These are phyloP conservation scores for Rhizophagus clarus DNA, from an alignment of 192 early-diverging fungal genomes.

Conservation along the genomic window DNA sequence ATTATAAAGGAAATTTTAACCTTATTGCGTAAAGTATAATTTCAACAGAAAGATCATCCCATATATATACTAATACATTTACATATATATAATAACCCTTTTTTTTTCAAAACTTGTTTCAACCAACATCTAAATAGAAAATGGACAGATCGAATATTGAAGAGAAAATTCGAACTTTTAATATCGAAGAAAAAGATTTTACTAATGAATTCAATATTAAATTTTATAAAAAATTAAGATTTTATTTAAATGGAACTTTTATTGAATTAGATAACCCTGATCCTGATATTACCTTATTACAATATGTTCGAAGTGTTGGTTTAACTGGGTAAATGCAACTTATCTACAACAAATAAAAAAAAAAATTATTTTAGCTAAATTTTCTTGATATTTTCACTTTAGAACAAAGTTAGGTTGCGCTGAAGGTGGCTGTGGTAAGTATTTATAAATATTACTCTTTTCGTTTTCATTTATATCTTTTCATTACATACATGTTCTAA, in stretches of 20 bases:
- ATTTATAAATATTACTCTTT: background rate
- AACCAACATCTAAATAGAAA: background rate
- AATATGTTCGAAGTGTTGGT: slow-evolving; percentile 65
- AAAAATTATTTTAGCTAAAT: background rate
- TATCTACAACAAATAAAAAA: background rate
- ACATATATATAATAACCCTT: too few relatives aligned
- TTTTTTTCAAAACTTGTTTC: too few relatives aligned
- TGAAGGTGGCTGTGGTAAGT: slow-evolving; percentile 71
- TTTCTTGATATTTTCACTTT: background rate
- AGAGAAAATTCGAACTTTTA: background rate
- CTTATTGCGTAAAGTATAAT: too few relatives aligned
- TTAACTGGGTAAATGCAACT: slow-evolving; percentile 47
- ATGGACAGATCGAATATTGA: background rate
- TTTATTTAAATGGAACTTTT: slow-evolving; percentile 64
- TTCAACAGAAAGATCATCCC: too few relatives aligned
- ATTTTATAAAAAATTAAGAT: slow-evolving; percentile 44
- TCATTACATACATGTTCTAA: background rate
- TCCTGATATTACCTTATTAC: slow-evolving; percentile 65
- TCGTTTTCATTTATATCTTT: too few relatives aligned
- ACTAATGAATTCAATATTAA: background rate
- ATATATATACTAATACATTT: too few relatives aligned
- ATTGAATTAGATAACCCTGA: slow-evolving; percentile 58
- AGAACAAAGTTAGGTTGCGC: slow-evolving; percentile 81
- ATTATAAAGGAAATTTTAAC: too few relatives aligned
- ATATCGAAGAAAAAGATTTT: background rate